Base-by-base conservation (phyloP, 2,329 filamentous ascomycete genomes). In the Gyromitra esculenta region DNA sequence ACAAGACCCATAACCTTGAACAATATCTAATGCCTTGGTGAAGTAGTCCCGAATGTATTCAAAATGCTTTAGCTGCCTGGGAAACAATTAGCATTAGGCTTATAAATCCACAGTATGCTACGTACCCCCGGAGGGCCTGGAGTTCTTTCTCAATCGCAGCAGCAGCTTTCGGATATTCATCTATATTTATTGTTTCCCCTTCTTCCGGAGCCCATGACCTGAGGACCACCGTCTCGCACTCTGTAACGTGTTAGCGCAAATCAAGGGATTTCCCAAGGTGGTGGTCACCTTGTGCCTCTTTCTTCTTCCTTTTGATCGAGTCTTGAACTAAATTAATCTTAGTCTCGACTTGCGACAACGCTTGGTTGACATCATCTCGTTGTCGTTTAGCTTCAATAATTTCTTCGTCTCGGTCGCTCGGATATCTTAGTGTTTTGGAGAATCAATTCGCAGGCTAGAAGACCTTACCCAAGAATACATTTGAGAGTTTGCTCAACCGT, bases 271-370 rank as follows among this genome's bases (percentile, higher is more conserved):
- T 5, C 18, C 35, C 3, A 13, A 63, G n/a, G 13, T 9, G 15
- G n/a, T 18, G 15, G 21, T 64, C 45, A 77, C 78, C 67, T 60
- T 54, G 41, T 57, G 70, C 66, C n/a, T 79, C 77, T 8, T 62
- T 37, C 21, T 72, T 77, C 64, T 77, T 80, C 52, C 56, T 57
- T 31, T 77, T 80, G n/a, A 79, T 48, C 9, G 78, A 74, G 7
- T 80, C 79, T n/a, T 54, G 75, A 9, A 56, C 54, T 3, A 79
- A 66, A 11, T 65, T 73, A 54, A 78, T 77, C 63, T 77, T 79
- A 90, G 83, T 89, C 93, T 94, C 91, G 9, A 93, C 84, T 79
- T 94, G 91, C 81, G 93, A 91, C 39, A 95, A 86, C 80, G 94
- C 91, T 79, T 92, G 88, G 79, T 88, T 89, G 1, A 89, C 86